Conservation (phyloP, 441 rosid species). For the Syzygium syzygioides region DNA sequence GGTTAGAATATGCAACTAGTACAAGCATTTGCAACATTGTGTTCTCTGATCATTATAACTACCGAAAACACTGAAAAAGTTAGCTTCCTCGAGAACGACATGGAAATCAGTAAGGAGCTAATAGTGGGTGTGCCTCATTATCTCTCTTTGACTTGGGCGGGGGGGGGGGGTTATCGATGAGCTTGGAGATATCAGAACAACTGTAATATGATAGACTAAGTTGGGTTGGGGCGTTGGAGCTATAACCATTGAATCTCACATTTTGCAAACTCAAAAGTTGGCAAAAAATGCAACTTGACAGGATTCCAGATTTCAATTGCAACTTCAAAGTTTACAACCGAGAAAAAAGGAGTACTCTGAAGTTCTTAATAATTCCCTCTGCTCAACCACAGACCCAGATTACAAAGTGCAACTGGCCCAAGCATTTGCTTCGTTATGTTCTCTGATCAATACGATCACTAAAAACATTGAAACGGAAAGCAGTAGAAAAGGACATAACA, state of each 20-base stretch:
- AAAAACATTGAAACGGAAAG: neutral
- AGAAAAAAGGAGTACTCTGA: neutral
- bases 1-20: neutral
- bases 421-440: neutral
- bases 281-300: neutral
- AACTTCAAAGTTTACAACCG: neutral
- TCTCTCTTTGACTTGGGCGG: neutral
- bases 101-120: neutral
- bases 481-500: neutral
- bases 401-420: neutral
- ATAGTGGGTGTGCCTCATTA: neutral
- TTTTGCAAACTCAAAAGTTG: neutral
- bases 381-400: neutral
- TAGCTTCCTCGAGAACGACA: neutral
- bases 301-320: neutral
- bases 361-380: neutral
- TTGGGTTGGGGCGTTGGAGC: neutral
- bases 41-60: neutral
- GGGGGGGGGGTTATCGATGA: neutral
- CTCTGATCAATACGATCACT: neutral
- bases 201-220: neutral
- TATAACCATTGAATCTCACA: neutral
- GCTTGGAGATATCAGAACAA: neutral
- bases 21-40: neutral
- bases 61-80: neutral